These are phyloP conservation scores for Rosa persica DNA, from an alignment of 306 rosid species.

Conservation along the genomic window DNA sequence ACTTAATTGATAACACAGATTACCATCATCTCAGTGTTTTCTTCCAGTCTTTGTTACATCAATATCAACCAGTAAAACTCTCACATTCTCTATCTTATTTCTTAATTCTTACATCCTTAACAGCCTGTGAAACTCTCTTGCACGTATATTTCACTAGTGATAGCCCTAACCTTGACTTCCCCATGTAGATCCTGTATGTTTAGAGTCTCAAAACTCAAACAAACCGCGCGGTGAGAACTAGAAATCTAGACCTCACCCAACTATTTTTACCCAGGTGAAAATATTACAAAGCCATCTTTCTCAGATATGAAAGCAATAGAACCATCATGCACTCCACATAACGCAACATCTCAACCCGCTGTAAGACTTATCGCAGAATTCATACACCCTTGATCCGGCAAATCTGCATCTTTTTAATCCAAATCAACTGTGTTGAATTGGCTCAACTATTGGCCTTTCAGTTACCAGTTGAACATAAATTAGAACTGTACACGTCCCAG, in stretches of 20 bases:
- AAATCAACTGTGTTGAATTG: too few relatives aligned
- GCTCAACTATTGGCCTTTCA: background rate
- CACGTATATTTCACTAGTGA: background rate
- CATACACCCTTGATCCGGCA: background rate
- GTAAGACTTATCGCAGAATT: background rate
- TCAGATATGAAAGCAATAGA: background rate
- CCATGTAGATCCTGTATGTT: background rate
- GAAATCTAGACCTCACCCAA: background rate
- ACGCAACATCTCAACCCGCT: background rate
- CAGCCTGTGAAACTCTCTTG: background rate
- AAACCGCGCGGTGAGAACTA: background rate
- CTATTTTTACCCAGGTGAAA: background rate
- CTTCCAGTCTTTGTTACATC: background rate
- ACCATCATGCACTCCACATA: background rate
- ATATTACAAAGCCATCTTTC: background rate
- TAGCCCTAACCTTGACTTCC: background rate
- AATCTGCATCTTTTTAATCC: background rate
- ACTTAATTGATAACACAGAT: background rate
- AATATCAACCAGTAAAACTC: background rate
- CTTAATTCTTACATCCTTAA: background rate
- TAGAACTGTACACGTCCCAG: background rate
- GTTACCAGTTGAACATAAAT: background rate
- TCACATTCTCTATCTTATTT: background rate
- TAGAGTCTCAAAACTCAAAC: background rate
- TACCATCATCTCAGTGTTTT: background rate